A percentile compares a stretch with the other conserved stretches of the same genome.
Conservation (phyloP, 345 rosid genomes). For the Eucalyptus curtisii region DNA sequence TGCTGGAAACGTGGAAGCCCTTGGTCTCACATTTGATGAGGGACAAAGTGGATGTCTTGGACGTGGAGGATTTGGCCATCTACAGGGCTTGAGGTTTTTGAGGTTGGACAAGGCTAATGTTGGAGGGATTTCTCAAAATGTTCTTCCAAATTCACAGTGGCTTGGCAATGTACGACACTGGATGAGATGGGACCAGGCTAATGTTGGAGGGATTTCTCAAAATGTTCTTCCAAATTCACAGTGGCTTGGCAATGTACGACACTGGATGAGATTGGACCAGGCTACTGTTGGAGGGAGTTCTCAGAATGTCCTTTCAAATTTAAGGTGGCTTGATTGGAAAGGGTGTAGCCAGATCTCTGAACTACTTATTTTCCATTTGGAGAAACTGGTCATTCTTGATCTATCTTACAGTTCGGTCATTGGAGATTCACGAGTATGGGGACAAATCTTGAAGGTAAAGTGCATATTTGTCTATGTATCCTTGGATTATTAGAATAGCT, state of each 20-base stretch:
- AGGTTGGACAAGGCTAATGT: no score
- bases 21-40: no score
- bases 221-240: no score
- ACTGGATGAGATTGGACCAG: neutral
- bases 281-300: neutral
- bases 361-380: neutral
- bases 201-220: neutral
- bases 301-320: neutral
- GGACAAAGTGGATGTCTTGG: accelerated
- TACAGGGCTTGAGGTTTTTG: accelerated
- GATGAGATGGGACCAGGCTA: no score
- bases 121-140: neutral
- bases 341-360: neutral
- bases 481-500: accelerated
- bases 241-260: neutral
- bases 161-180: accelerated
- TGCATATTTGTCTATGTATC: neutral
- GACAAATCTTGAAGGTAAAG: neutral
- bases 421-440: neutral
- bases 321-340: neutral
- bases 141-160: accelerated
- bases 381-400: neutral
- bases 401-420: neutral
- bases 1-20: accelerated
- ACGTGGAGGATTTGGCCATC: accelerated